Percentiles rank a stretch among this genome's conserved stretches.
phyloP scores from a whole-genome alignment of 345 rosid species.

The Melaleuca quinquenervia region DNA sequence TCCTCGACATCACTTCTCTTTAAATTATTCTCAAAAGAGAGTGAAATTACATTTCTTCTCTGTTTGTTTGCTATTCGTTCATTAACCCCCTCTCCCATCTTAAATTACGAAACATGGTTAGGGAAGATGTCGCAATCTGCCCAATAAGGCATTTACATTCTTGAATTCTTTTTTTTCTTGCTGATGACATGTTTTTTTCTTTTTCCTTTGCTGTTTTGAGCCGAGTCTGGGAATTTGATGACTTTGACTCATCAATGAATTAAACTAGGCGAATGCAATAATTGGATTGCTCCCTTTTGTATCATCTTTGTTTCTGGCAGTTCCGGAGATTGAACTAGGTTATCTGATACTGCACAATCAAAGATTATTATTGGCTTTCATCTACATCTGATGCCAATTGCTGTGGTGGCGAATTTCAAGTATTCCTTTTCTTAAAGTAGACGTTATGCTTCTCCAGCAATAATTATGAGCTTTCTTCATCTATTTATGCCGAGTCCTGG shows the following conservation, averaged over 20 bases:
- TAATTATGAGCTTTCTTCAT: too few relatives aligned
- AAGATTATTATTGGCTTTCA: too few relatives aligned
- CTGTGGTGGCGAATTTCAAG: background rate
- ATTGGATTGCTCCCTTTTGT: background rate
- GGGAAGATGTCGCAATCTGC: background rate
- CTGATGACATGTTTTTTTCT: background rate
- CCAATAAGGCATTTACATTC: background rate
- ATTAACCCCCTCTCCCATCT: background rate
- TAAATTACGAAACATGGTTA: background rate
- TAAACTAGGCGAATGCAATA: background rate
- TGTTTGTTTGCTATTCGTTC: background rate
- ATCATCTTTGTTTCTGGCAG: background rate
- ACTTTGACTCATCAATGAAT: background rate
- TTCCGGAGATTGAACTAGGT: background rate
- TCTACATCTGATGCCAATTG: background rate
- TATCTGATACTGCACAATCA: background rate
- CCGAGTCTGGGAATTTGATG: background rate
- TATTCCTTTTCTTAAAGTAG: too few relatives aligned
- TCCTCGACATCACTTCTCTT: background rate
- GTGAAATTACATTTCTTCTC: constrained; percentile 21
- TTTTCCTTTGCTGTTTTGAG: background rate
- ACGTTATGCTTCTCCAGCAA: too few relatives aligned
- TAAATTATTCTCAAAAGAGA: too few relatives aligned
- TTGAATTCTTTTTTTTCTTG: background rate
- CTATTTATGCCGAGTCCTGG: too few relatives aligned